phyloP scores from a whole-genome alignment of 2,329 filamentous ascomycete genomes.

The Pyrenophora graminea region DNA sequence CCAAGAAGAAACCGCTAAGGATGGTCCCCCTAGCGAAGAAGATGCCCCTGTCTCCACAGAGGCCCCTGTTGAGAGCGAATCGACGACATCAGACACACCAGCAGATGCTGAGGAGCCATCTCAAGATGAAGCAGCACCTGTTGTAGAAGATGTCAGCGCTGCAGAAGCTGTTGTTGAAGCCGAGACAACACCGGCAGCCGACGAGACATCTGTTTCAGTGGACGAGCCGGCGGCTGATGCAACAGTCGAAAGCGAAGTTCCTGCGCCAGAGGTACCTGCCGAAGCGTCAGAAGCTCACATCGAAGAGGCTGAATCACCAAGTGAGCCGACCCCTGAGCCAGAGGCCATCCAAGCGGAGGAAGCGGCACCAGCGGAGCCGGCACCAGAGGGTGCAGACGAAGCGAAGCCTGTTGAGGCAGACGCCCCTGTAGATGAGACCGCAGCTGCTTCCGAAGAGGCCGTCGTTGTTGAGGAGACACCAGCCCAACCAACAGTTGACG shows the following conservation, averaged over 20 bases:
- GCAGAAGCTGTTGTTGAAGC: background rate
- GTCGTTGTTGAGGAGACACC: background rate
- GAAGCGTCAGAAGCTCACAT: background rate
- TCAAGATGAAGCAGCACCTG: background rate
- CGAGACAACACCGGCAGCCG: background rate
- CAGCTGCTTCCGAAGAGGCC: background rate
- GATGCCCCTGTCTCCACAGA: background rate
- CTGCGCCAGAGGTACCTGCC: background rate
- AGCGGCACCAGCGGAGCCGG: no score
- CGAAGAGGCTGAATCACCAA: background rate
- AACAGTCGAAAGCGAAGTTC: background rate
- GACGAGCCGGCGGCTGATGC: constrained; percentile 1
- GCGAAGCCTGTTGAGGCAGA: background rate
- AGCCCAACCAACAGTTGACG: background rate
- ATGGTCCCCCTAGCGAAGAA: background rate
- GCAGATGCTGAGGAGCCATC: constrained; percentile 2
- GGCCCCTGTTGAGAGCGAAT: constrained; percentile 1
- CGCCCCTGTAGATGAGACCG: background rate
- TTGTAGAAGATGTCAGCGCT: background rate
- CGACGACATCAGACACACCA: background rate
- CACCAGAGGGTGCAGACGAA: background rate
- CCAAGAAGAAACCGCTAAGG: background rate
- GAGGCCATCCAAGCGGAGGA: background rate
- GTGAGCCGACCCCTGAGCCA: background rate
- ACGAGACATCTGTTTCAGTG: constrained; percentile 1